A percentile compares a stretch with the other conserved stretches of the same genome.
These are phyloP conservation scores for Pachyrhizus erosus DNA, from an alignment of 306 rosid species.

Conservation along the genomic window DNA sequence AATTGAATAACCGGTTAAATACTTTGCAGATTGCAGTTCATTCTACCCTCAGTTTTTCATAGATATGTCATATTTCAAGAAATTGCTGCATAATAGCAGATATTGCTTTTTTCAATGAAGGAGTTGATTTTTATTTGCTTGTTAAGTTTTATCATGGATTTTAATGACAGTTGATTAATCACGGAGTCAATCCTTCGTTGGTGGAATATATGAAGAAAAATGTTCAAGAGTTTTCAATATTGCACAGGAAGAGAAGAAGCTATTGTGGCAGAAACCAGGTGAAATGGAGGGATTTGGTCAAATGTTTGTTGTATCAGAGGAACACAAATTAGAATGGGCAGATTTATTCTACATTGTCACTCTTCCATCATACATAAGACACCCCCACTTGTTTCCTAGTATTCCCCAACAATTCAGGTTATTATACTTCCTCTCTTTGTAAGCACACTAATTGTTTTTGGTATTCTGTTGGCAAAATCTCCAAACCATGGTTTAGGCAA, in stretches of 20 bases:
- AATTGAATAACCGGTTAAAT: neutral
- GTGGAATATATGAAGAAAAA: slow-evolving; percentile 13
- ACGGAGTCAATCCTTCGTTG: slow-evolving; percentile 12
- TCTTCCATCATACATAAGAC: slow-evolving; percentile 5
- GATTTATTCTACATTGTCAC: slow-evolving; percentile 5
- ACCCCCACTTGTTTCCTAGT: slow-evolving; percentile 8
- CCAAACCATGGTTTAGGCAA: neutral
- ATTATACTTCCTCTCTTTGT: neutral
- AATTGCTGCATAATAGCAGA: neutral
- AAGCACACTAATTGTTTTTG: neutral
- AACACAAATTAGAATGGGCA: slow-evolving; percentile 35
- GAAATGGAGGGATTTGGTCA: slow-evolving; percentile 38
- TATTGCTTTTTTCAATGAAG: neutral
- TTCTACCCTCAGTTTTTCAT: neutral
- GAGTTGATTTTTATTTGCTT: neutral
- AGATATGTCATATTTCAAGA: neutral
- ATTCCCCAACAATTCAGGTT: slow-evolving; percentile 35
- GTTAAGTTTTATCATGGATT: neutral
- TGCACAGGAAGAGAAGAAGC: slow-evolving; percentile 22
- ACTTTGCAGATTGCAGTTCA: neutral
- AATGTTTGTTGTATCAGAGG: slow-evolving; percentile 26
- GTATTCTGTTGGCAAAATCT: neutral
- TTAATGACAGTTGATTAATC: slow-evolving; percentile 19
- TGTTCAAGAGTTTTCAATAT: slow-evolving; percentile 30
- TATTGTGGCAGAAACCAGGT: slow-evolving; percentile 20